These are phyloP conservation scores for Stephania cephalantha DNA, from an alignment of 164 flowering plant species.

Conservation along the genomic window DNA sequence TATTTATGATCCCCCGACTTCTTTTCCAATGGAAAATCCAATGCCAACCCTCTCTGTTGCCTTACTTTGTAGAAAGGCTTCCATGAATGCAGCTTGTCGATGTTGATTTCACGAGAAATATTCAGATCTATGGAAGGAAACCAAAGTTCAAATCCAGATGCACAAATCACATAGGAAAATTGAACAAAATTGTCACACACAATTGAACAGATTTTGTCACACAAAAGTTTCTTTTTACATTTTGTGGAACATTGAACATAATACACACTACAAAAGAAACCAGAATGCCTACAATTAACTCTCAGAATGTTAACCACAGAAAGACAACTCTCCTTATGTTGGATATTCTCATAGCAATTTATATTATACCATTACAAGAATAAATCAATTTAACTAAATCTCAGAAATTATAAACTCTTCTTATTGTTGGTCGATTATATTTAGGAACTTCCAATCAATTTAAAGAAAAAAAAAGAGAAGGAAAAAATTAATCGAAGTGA, in stretches of 20 bases:
- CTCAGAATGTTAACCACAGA: too few species aligned
- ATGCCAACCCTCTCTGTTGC: constrained; percentile 44
- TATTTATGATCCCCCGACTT: constrained; percentile 26
- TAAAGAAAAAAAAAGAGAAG: too few species aligned
- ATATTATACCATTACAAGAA: neutral
- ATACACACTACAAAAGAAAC: neutral
- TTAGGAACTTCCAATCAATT: neutral
- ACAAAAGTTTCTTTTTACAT: neutral
- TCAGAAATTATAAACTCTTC: neutral
- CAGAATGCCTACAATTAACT: neutral
- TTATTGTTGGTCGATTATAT: neutral
- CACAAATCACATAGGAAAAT: neutral
- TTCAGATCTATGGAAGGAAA: constrained; percentile 36
- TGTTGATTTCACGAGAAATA: constrained; percentile 61
- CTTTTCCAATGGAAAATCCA: constrained; percentile 34
- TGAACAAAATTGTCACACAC: neutral
- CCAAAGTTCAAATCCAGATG: constrained; percentile 4
- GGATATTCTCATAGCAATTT: too few species aligned
- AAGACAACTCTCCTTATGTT: too few species aligned
- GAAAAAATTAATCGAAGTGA: neutral
- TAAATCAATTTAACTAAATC: neutral
- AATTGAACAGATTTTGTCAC: neutral
- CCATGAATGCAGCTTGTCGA: constrained; percentile 86
- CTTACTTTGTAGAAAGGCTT: constrained; percentile 55
- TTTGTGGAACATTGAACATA: neutral